Percentiles rank a stretch among this genome's conserved stretches.
Conservation (phyloP, 1,284 basidiomycete species). For the Ceratobasidium sp. region DNA sequence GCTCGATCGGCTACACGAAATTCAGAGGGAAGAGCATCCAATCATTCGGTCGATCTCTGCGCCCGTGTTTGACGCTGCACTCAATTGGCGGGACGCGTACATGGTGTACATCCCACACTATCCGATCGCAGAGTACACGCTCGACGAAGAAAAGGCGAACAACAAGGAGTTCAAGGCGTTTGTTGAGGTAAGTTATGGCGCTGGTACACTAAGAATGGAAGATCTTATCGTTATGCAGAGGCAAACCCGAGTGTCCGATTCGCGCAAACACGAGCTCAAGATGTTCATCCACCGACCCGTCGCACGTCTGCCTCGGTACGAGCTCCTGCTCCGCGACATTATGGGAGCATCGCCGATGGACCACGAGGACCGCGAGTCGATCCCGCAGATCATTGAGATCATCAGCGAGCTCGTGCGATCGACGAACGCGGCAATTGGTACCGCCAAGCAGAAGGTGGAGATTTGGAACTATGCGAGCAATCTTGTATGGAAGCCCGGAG, state of each 20-base stretch:
- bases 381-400: constrained; percentile 83
- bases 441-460: constrained; percentile 85
- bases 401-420: constrained; percentile 85
- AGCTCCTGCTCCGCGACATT: constrained; percentile 81
- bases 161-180: constrained; percentile 84
- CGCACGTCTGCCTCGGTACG: constrained; percentile 86
- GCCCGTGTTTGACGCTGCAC: constrained; percentile 82
- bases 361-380: constrained; percentile 79
- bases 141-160: constrained; percentile 84
- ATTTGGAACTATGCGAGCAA: constrained; percentile 84
- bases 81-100: constrained; percentile 93
- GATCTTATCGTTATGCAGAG: constrained; percentile 53
- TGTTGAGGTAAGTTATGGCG: constrained; percentile 67
- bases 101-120: constrained; percentile 93
- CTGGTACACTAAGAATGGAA: neutral
- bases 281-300: constrained; percentile 89
- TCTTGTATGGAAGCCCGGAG: constrained; percentile 78
- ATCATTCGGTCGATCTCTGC: constrained; percentile 83
- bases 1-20: constrained; percentile 79
- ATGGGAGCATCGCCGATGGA: constrained; percentile 71
- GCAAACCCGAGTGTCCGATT: constrained; percentile 71
- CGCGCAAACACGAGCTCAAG: constrained; percentile 82
- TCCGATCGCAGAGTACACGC: constrained; percentile 88
- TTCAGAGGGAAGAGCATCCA: constrained; percentile 91
- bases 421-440: constrained; percentile 80